A percentile compares a stretch with the other conserved stretches of the same genome.
phyloP scores from a whole-genome alignment of 352 stramenopile genomes.

The Globisporangium splendens region DNA sequence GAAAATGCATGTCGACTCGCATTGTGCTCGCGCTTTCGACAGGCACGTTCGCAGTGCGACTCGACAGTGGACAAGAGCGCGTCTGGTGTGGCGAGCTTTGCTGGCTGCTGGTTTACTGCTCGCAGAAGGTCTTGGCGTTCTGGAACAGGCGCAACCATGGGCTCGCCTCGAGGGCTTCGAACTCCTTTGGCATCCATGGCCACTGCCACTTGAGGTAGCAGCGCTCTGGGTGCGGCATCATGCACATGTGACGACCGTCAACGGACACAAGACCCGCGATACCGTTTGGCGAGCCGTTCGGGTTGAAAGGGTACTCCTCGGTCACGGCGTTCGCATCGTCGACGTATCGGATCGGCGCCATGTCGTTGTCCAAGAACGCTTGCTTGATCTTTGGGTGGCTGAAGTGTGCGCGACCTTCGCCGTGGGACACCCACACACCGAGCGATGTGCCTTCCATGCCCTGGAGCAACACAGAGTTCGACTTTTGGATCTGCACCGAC shows the following conservation, averaged over 20 bases:
- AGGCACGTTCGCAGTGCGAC: not conserved
- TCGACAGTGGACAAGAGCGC: no score
- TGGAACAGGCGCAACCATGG: constrained; percentile 98
- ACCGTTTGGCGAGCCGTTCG: constrained; percentile 96
- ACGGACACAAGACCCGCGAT: constrained; percentile 96
- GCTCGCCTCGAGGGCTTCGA: constrained; percentile 76
- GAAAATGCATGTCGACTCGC: no score
- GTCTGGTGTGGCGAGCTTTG: not conserved
- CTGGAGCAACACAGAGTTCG: constrained; percentile 95
- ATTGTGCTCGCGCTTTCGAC: not conserved
- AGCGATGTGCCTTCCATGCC: constrained; percentile 97
- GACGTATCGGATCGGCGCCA: constrained; percentile 97
- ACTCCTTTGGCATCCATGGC: constrained; percentile 91
- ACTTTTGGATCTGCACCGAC: constrained; percentile 94
- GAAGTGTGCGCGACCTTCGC: constrained; percentile 94
- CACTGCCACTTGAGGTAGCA: constrained; percentile 98
- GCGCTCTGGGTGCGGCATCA: constrained; percentile 99
- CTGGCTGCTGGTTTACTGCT: constrained; percentile 43
- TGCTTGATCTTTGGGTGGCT: constrained; percentile 90
- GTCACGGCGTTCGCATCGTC: constrained; percentile 94
- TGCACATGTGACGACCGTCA: constrained; percentile 96
- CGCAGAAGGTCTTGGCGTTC: constrained; percentile 97
- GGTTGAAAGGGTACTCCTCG: constrained; percentile 98
- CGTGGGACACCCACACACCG: constrained; percentile 97
- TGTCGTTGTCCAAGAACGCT: constrained; percentile 83